These are phyloP conservation scores for Collybia sp. DNA, from an alignment of 768 basidiomycete species.

Conservation along the genomic window DNA sequence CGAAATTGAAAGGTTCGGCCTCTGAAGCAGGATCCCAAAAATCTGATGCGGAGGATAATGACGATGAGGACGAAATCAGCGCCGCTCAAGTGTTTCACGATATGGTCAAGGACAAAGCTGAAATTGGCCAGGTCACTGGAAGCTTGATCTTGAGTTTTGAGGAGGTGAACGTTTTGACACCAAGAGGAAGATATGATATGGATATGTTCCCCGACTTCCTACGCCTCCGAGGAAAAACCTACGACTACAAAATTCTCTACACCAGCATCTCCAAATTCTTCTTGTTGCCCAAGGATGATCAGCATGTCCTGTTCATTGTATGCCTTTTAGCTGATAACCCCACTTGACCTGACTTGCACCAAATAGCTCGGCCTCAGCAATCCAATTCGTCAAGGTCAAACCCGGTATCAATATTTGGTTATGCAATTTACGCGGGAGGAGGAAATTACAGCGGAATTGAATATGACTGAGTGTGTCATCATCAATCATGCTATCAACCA, in stretches of 20 bases:
- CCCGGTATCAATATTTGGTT: conserved; percentile 94
- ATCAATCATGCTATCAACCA: not conserved
- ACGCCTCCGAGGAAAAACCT: conserved; percentile 95
- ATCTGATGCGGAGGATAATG: conserved; percentile 61
- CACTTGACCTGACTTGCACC: conserved; percentile 1
- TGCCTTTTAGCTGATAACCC: conserved; percentile 20
- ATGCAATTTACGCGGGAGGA: conserved; percentile 98
- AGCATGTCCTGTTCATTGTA: conserved; percentile 93
- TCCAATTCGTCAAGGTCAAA: conserved; percentile 97
- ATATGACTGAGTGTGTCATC: conserved; percentile 80
- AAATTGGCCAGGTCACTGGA: conserved; percentile 87
- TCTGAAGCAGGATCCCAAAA: conserved; percentile 75
- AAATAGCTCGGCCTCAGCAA: conserved; percentile 81
- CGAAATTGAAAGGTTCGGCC: conserved; percentile 48
- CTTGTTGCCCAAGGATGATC: conserved; percentile 93
- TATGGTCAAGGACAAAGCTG: conserved; percentile 92
- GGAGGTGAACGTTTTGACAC: conserved; percentile 91
- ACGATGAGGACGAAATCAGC: conserved; percentile 73
- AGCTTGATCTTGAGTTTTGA: conserved; percentile 93
- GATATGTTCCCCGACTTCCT: conserved; percentile 97
- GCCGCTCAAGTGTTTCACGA: conserved; percentile 98
- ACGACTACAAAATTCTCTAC: conserved; percentile 97
- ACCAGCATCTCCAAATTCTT: conserved; percentile 84
- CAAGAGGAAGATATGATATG: conserved; percentile 95
- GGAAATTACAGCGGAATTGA: conserved; percentile 93